Base-by-base conservation (phyloP, 768 basidiomycete genomes). In the Suillus variegatus region DNA sequence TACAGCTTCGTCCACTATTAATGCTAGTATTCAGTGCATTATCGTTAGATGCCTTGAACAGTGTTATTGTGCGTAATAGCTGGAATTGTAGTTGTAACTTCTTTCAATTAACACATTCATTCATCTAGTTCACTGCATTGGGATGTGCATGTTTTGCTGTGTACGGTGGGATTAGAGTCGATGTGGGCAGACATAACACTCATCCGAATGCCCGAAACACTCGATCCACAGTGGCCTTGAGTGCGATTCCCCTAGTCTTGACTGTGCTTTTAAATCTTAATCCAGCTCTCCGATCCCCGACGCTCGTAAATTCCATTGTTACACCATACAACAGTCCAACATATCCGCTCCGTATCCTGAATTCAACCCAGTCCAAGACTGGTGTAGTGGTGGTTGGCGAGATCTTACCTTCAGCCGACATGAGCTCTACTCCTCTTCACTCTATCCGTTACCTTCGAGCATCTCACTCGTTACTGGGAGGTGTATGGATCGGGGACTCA, bases 341-440 rank as follows among this genome's bases (percentile, higher is more conserved):
- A 38, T 82, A 82, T 65, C 85, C 86, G 3, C 77, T 92, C n/a
- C 85, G 82, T 43, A 85, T 94, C 32, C 84, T 90, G 58, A 92
- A 85, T 2, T 84, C 90, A 1, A 82, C 83, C 22, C 82, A 87
- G 63, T 91, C 91, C 22, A 75, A 84, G n/a, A 96, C 93, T 1
- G 95, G 95, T 1, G 79, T 90, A 16, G 86, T 98, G 41, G 85
- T 91, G 2, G 95, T 97, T 9, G 95, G 87, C 36, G 93, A 98
- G 70, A 78, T 84, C 47, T 71, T 86, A 4, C 80, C 84, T 44
- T 82, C 79, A 4, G 64, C 74, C 6, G 67, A 73, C 22, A 76
- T 75, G 6, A 66, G 76, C 54, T 71, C 78, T 38, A 51, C 64
- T 16, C 35, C 55, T 12, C 70, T 85, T 69, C 82, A 86, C 67